phyloP scores from a whole-genome alignment of 805 yeast species.

The Pichia nakasei region DNA sequence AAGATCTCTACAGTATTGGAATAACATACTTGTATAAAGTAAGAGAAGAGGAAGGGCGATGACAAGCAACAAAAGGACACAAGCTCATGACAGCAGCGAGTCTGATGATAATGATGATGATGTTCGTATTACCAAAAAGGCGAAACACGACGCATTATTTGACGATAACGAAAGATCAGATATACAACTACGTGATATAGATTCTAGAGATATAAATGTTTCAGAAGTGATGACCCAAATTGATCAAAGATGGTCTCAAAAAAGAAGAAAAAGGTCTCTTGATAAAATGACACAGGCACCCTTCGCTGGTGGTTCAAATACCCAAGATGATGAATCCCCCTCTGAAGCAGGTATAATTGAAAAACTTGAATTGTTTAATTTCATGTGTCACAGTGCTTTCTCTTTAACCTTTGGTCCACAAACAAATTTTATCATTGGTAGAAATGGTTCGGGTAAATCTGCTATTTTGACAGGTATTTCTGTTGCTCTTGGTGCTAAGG shows the following conservation, averaged over 20 bases:
- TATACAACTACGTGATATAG: neutral
- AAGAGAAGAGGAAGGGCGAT: too few relatives aligned
- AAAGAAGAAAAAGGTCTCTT: constrained; percentile 8
- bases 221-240: constrained; percentile 23
- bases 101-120: neutral
- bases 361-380: constrained; percentile 55
- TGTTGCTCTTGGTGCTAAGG: constrained; percentile 83
- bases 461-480: constrained; percentile 83
- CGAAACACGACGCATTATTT: neutral
- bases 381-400: constrained; percentile 86
- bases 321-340: constrained; percentile 21
- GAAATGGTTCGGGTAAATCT: constrained; percentile 87
- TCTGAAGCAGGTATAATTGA: constrained; percentile 61
- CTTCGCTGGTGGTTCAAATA: neutral
- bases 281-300: constrained; percentile 19
- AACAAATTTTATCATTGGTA: constrained; percentile 79
- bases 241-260: constrained; percentile 14
- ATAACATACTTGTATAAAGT: too few relatives aligned
- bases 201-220: constrained; percentile 16
- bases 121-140: neutral
- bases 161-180: neutral
- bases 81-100: too few relatives aligned
- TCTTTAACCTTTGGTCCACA: constrained; percentile 67
- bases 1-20: too few relatives aligned
- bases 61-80: too few relatives aligned